Evolutionary conservation across 345 rosid genomes (phyloP).

Genomic region (Microthlaspi erraticum): DNA sequence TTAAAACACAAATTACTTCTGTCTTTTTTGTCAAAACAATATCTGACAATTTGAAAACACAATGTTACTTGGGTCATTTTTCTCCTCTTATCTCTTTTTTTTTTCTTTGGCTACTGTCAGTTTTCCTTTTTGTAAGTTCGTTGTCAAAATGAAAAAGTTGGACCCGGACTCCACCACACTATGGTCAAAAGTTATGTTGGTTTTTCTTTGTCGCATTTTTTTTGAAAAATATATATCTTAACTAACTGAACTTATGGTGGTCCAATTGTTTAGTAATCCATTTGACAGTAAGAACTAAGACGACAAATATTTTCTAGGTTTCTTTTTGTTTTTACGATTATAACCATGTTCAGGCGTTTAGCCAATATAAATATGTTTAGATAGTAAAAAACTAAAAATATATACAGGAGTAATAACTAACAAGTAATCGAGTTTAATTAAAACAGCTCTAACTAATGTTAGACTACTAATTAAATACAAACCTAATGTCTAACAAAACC

Average conservation of each 20-base stretch:
- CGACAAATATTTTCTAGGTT: background rate
- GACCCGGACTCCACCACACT: slow-evolving; percentile 18
- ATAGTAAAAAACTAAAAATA: background rate
- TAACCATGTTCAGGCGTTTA: background rate
- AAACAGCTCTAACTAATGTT: background rate
- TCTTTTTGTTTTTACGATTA: background rate
- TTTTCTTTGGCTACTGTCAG: background rate
- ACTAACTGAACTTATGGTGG: background rate
- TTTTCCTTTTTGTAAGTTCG: background rate
- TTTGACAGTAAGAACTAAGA: background rate
- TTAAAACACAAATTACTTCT: background rate
- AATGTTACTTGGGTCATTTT: background rate
- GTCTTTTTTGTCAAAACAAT: background rate
- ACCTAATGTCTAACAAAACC: slow-evolving; percentile 11
- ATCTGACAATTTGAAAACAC: background rate
- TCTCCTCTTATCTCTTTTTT: background rate
- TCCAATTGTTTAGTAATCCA: background rate
- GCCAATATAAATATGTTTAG: background rate
- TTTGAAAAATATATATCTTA: too few species aligned
- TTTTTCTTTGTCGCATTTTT: background rate
- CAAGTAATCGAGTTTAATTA: background rate
- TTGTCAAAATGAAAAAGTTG: background rate
- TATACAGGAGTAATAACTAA: too few species aligned
- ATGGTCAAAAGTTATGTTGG: background rate
- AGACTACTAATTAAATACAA: background rate